Conservation (phyloP, 306 rosid species). For the Herpetospermum pedunculosum region DNA sequence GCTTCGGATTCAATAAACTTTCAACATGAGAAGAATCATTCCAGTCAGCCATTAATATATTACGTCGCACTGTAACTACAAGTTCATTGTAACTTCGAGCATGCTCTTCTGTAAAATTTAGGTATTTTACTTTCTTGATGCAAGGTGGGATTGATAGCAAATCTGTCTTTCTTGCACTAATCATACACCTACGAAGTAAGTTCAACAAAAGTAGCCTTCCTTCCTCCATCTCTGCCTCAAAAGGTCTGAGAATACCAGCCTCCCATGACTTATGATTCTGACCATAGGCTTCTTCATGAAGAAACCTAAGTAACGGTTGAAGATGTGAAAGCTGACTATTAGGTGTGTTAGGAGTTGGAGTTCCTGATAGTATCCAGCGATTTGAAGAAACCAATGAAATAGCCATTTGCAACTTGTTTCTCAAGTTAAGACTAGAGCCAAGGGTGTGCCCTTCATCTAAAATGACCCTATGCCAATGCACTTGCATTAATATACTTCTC, state of each 20-base stretch:
- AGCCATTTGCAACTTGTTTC: slow-evolving; percentile 96
- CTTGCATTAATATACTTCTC: slow-evolving; percentile 65
- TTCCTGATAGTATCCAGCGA: slow-evolving; percentile 96
- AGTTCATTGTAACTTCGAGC: slow-evolving; percentile 87
- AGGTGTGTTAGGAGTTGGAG: slow-evolving; percentile 96
- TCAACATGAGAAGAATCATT: slow-evolving; percentile 92
- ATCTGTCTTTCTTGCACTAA: slow-evolving; percentile 83
- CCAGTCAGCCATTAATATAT: slow-evolving; percentile 97
- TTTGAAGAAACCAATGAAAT: slow-evolving; percentile 80
- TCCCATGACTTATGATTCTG: slow-evolving; percentile 86
- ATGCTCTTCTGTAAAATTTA: slow-evolving; percentile 74
- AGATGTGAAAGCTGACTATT: slow-evolving; percentile 88
- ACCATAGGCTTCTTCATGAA: slow-evolving; percentile 93
- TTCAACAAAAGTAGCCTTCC: slow-evolving; percentile 71
- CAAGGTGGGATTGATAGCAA: slow-evolving; percentile 82
- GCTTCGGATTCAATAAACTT: slow-evolving; percentile 85
- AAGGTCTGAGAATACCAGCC: slow-evolving; percentile 85
- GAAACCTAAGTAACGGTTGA: slow-evolving; percentile 87
- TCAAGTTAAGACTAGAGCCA: slow-evolving; percentile 79
- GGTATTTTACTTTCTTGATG: slow-evolving; percentile 49
- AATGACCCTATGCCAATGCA: slow-evolving; percentile 88
- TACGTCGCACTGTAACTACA: slow-evolving; percentile 83
- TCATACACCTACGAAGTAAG: slow-evolving; percentile 73
- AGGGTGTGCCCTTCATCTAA: slow-evolving; percentile 99
- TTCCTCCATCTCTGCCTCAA: slow-evolving; percentile 96